A percentile compares a stretch with the other conserved stretches of the same genome.
Evolutionary conservation across 1,139 yeast species (phyloP).

Genomic region (Debaryomycetaceae sp.): DNA sequence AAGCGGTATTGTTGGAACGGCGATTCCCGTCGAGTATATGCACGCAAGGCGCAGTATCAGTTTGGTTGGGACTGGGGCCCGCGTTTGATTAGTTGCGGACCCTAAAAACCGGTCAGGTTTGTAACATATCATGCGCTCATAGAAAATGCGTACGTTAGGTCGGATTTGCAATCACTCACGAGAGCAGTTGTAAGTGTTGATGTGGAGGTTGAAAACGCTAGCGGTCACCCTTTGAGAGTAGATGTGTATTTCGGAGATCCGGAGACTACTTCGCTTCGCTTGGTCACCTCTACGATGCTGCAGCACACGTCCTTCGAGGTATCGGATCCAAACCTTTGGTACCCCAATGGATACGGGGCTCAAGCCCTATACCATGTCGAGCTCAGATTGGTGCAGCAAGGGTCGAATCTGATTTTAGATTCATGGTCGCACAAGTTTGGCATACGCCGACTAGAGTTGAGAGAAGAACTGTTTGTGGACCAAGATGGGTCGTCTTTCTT

Average conservation of each 20-base stretch:
- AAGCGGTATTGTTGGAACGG: slow-evolving; percentile 31
- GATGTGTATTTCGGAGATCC: too few species aligned
- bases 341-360: slow-evolving; percentile 34
- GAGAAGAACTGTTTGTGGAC: slow-evolving; percentile 28
- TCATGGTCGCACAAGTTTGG: slow-evolving; percentile 21
- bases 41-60: slow-evolving; percentile 51
- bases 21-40: slow-evolving; percentile 35
- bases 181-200: slow-evolving; percentile 7
- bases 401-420: slow-evolving; percentile 8
- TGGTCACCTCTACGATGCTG: too few species aligned
- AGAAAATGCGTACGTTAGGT: slow-evolving; percentile 18
- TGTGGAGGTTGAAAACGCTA: slow-evolving; percentile 7
- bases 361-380: slow-evolving; percentile 26
- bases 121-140: slow-evolving; percentile 18
- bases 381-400: slow-evolving; percentile 14
- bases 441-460: slow-evolving; percentile 32
- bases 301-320: slow-evolving; percentile 1
- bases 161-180: slow-evolving; percentile 12
- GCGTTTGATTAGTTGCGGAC: slow-evolving; percentile 42
- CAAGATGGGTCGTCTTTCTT: slow-evolving; percentile 35
- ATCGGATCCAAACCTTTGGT: slow-evolving; percentile 38
- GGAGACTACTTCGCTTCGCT: too few species aligned
- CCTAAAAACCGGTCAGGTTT: slow-evolving; percentile 36
- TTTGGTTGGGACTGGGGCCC: slow-evolving; percentile 65
- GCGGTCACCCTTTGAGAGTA: too few species aligned